phyloP scores from a whole-genome alignment of 768 basidiomycete species.

The Chalciporus chontae region DNA sequence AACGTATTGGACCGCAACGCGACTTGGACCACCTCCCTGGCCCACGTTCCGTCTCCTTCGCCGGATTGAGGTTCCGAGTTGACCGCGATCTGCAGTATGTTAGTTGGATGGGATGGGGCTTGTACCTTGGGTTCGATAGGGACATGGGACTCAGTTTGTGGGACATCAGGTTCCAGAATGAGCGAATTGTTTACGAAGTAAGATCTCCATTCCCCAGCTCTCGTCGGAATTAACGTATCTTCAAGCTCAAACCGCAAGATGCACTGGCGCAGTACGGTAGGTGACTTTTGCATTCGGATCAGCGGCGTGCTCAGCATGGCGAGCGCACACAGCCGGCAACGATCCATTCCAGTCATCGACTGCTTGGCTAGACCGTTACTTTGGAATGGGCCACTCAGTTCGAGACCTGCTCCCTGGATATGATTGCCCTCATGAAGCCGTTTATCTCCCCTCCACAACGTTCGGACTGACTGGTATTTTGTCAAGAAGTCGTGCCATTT shows the following conservation, averaged over 20 bases:
- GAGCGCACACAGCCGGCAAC: conserved; percentile 41
- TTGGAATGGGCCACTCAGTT: conserved; percentile 58
- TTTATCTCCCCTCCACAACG: conserved; percentile 57
- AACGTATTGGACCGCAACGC: conserved; percentile 36
- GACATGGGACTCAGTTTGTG: conserved; percentile 65
- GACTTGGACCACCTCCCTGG: conserved; percentile 66
- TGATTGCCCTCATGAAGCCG: conserved; percentile 62
- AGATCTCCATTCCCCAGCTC: background rate
- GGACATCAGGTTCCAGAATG: conserved; percentile 55
- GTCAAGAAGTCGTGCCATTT: conserved; percentile 51
- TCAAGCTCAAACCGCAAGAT: conserved; percentile 56
- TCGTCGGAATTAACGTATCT: background rate
- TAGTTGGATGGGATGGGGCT: conserved; percentile 66
- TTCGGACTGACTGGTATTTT: conserved; percentile 43
- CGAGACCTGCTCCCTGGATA: conserved; percentile 64
- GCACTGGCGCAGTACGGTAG: conserved; percentile 57
- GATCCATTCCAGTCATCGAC: conserved; percentile 61
- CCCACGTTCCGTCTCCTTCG: conserved; percentile 59
- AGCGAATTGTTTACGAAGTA: conserved; percentile 61
- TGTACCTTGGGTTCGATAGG: conserved; percentile 60
- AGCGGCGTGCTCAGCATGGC: background rate
- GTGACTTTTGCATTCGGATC: background rate
- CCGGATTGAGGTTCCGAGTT: conserved; percentile 55
- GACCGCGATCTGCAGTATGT: conserved; percentile 50
- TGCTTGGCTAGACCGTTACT: conserved; percentile 60